These are phyloP conservation scores for Pyrenochaeta sp. DNA, from an alignment of 2,329 filamentous ascomycete species.

Conservation along the genomic window DNA sequence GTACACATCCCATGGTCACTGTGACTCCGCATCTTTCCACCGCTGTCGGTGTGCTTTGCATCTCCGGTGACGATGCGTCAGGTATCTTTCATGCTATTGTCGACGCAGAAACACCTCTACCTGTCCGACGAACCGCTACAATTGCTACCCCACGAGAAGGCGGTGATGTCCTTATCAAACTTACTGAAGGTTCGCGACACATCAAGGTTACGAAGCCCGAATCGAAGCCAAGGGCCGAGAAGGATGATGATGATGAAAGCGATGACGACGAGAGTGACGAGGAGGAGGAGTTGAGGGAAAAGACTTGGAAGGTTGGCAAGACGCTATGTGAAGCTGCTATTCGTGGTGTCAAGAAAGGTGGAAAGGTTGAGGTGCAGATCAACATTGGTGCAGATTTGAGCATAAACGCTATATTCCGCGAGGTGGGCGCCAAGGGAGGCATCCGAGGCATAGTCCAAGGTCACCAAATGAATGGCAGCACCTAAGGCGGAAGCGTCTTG, in stretches of 20 bases:
- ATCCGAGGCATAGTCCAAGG: slow-evolving; percentile 43
- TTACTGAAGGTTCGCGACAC: slow-evolving; percentile 87
- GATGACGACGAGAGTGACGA: slow-evolving; percentile 70
- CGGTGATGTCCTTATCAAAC: slow-evolving; percentile 86
- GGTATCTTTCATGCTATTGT: slow-evolving; percentile 84
- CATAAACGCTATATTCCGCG: slow-evolving; percentile 81
- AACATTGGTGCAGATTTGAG: slow-evolving; percentile 83
- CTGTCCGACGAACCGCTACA: slow-evolving; percentile 83
- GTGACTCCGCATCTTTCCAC: slow-evolving; percentile 90
- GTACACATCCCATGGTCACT: slow-evolving; percentile 92
- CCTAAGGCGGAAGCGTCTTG: slow-evolving; percentile 17
- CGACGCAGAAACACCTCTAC: slow-evolving; percentile 85
- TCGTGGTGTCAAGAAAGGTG: slow-evolving; percentile 82
- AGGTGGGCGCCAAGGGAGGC: slow-evolving; percentile 87
- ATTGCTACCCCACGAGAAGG: slow-evolving; percentile 79
- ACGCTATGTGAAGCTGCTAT: slow-evolving; percentile 86
- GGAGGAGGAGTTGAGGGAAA: slow-evolving; percentile 85
- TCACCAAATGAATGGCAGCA: slow-evolving; percentile 41
- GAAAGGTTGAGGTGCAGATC: slow-evolving; percentile 92
- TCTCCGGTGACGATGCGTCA: slow-evolving; percentile 64
- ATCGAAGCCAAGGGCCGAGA: slow-evolving; percentile 75
- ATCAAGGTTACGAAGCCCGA: slow-evolving; percentile 94
- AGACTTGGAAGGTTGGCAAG: slow-evolving; percentile 88
- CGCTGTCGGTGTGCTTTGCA: slow-evolving; percentile 84
- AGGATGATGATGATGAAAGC: slow-evolving; percentile 68